Conservation (phyloP, 2,329 filamentous ascomycete genomes). For the Epichloe scottii region DNA sequence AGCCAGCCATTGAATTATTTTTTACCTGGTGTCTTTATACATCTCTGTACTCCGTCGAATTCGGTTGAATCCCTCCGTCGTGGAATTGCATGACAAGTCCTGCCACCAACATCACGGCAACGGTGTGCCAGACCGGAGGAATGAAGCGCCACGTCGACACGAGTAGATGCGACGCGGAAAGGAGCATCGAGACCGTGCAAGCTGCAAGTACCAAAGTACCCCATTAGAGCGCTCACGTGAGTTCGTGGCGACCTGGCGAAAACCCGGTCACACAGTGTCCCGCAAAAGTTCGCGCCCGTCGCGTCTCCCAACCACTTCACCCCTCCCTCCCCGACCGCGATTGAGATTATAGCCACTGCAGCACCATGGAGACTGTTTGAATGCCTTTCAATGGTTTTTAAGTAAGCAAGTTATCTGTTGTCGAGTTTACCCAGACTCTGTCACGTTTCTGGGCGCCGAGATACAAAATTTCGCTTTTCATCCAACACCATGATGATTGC, state of each 20-base stretch:
- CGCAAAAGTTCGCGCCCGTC: slow-evolving; percentile 28
- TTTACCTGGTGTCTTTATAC: too few species aligned
- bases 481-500: slow-evolving; percentile 8
- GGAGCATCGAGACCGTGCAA: too few species aligned
- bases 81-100: too few species aligned
- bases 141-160: neutral
- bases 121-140: neutral
- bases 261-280: slow-evolving; percentile 18
- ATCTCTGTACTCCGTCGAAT: too few species aligned
- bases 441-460: slow-evolving; percentile 11
- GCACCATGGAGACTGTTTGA: slow-evolving; percentile 17
- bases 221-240: slow-evolving; percentile 24
- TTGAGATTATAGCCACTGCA: slow-evolving; percentile 6
- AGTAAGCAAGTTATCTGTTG: rapidly evolving
- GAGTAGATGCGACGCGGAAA: too few species aligned
- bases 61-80: too few species aligned
- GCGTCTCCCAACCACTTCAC: slow-evolving; percentile 31
- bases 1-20: too few species aligned
- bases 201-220: neutral
- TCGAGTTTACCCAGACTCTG: slow-evolving; percentile 14
- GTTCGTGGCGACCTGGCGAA: slow-evolving; percentile 30
- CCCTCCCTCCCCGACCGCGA: slow-evolving; percentile 21
- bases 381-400: slow-evolving; percentile 7
- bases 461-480: slow-evolving; percentile 5
- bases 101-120: too few species aligned